Percentiles rank a stretch among this genome's conserved stretches.
phyloP scores from a whole-genome alignment of 768 basidiomycete genomes.

The Russula earlei region DNA sequence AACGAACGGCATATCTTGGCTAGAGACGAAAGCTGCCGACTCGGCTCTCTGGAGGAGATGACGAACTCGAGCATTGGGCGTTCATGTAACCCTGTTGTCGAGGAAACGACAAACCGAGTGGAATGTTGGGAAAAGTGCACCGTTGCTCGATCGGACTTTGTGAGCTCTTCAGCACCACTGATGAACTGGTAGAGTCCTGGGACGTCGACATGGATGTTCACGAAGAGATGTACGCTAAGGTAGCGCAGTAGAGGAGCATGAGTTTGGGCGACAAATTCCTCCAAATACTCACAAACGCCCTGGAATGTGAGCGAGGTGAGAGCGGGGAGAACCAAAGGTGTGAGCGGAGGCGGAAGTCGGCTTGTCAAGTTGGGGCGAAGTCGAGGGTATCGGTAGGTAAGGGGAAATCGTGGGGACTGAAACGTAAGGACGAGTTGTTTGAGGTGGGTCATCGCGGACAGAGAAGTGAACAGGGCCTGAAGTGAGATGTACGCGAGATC shows the following conservation, averaged over 20 bases:
- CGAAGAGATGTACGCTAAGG: neutral
- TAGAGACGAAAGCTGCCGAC: too few relatives aligned
- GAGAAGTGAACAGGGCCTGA: neutral
- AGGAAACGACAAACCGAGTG: too few relatives aligned
- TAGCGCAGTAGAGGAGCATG: neutral
- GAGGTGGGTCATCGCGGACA: neutral
- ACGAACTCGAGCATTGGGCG: too few relatives aligned
- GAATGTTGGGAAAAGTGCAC: neutral
- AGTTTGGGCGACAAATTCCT: neutral
- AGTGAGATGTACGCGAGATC: neutral
- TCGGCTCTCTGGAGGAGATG: too few relatives aligned
- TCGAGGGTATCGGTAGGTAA: neutral
- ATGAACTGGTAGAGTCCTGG: neutral
- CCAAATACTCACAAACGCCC: neutral
- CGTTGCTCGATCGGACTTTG: neutral
- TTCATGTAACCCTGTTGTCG: too few relatives aligned
- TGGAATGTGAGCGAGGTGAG: neutral
- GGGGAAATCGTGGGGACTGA: neutral
- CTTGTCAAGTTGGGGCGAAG: neutral
- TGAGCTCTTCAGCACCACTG: neutral
- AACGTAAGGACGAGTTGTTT: neutral
- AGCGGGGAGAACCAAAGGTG: neutral
- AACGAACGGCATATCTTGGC: too few relatives aligned
- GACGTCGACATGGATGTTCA: neutral
- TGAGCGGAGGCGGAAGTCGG: neutral